Base-by-base conservation (phyloP, 139 green algal genomes). In the Edaphochlamys debaryana region DNA sequence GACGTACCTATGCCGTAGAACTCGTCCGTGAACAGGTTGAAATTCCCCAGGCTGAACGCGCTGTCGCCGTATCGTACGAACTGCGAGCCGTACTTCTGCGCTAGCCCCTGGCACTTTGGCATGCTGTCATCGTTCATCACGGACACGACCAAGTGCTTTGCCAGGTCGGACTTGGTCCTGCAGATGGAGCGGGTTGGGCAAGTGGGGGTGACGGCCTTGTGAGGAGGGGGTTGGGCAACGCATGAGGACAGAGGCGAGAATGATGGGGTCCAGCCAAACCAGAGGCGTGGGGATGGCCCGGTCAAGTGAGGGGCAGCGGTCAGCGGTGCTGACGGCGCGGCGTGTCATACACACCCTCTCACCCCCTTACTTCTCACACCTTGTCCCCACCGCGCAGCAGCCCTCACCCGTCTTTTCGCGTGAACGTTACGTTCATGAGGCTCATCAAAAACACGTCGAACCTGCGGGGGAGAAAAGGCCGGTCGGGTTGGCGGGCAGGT, bases 1-100 rank as follows among this genome's bases (percentile, higher is more conserved):
- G n/a, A n/a, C n/a, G n/a, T n/a, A 63, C 56, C 56, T 3, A 82
- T 82, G 62, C 76, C 76, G 63, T 82, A 82, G 56, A 82, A 82
- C 20, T 82, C 76, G 76, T 82, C 73, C 7, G 76, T 67, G 20
- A 54, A 52, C 8, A 74, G 42, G 64, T 82, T 62, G 62, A 82
- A 74, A 45, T 82, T 82, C 25, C 76, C 76, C 76, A 73, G 30
- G 0, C 42, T 82, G 63, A 82, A 82, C 36, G 63, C 23, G 22
- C 9, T 13, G 45, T 82, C 73, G 22, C 23, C 76, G 22, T 41
- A 82, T 20, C 62, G 50, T 1, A 82, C 76, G 36, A 62, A 82
- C 34, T 17, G 23, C 40, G 62, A 50, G n/a, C 76, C 60, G 63
- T 67, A 82, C 63, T 73, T 82, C 2, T 27, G 29, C 5, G 76